These are phyloP conservation scores for Eucalyptus regnans DNA, from an alignment of 345 rosid species.

Conservation along the genomic window DNA sequence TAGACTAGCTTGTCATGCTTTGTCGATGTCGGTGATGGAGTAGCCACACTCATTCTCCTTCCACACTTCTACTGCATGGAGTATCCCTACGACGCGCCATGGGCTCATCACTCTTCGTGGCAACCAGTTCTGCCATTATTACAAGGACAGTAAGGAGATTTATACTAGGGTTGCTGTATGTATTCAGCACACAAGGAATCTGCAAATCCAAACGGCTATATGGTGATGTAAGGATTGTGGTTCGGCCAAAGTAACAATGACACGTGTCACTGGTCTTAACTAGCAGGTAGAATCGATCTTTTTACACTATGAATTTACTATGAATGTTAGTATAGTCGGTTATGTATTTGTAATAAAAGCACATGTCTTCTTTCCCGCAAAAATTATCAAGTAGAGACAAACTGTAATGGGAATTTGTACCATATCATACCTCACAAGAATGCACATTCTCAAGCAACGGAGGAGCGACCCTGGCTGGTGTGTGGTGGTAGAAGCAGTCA, in stretches of 20 bases:
- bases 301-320: not conserved
- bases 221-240: not conserved
- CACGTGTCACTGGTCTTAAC: too few relatives aligned
- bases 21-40: constrained; percentile 8
- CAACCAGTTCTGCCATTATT: constrained; percentile 43
- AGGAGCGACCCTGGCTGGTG: constrained; percentile 52
- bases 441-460: constrained; percentile 40
- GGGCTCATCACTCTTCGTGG: constrained; percentile 77
- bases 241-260: not conserved
- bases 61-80: constrained; percentile 59
- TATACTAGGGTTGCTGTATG: too few relatives aligned
- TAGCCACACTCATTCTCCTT: constrained; percentile 46
- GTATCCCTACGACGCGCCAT: constrained; percentile 49
- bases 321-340: not conserved
- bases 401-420: not conserved
- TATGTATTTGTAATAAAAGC: not conserved
- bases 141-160: not conserved
- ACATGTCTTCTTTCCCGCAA: not conserved
- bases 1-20: constrained; percentile 50
- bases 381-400: not conserved
- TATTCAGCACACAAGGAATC: not conserved
- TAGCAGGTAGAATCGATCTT: not conserved
- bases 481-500: constrained; percentile 39
- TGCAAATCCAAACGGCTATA: not conserved
- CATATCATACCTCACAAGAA: constrained; percentile 51